Base-by-base conservation (phyloP, 2,329 filamentous ascomycete species). In the Stemphylium lycopersici region DNA sequence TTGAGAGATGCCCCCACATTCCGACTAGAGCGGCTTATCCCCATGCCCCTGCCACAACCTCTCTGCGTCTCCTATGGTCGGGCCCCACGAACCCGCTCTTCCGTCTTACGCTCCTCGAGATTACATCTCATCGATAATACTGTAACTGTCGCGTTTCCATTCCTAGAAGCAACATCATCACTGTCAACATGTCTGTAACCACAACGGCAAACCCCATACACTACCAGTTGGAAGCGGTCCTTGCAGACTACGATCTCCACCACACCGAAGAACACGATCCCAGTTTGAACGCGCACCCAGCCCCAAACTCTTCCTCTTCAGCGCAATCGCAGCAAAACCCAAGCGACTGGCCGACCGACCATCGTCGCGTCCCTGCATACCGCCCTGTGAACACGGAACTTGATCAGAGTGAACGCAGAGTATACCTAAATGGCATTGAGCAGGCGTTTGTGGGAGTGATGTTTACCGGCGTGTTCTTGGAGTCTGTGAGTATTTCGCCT, bases 401-500 rank as follows among this genome's bases (percentile, higher is more conserved):
- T 6, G 75, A 80, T 56, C 69, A 74, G 43, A 70, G 64, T 3
- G 68, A 78, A 45, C 65, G 82, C n/a, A 71, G 79, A 3, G 75
- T 76, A 0, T 81, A 79, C 34, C 66, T 65, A n/a, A 82, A 78
- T 61, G 60, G 58, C 1, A 69, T 73, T 5, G 82, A 84, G 63
- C 68, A 69, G 37, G 74, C 72, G 6, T 83, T 84, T 61, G 73
- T 84, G 15, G 66, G 72, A 16, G 68, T 80, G 0, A 84, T 84
- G 81, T 80, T 83, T 56, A 76, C 74, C 24, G 81, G 78, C 5
- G 76, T 80, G 11, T 74, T 72, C 59, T 62, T 78, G 41, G 77
- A 80, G 62, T 77, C 76, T 55, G 76, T 79, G 58, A 67, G 74
- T 77, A 33, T 7, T 5, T 34, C 8, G 34, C 26, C 26, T 11